Evolutionary conservation across 2,329 filamentous ascomycete species (phyloP).

Genomic region (Tolypocladium ophioglossoides): DNA sequence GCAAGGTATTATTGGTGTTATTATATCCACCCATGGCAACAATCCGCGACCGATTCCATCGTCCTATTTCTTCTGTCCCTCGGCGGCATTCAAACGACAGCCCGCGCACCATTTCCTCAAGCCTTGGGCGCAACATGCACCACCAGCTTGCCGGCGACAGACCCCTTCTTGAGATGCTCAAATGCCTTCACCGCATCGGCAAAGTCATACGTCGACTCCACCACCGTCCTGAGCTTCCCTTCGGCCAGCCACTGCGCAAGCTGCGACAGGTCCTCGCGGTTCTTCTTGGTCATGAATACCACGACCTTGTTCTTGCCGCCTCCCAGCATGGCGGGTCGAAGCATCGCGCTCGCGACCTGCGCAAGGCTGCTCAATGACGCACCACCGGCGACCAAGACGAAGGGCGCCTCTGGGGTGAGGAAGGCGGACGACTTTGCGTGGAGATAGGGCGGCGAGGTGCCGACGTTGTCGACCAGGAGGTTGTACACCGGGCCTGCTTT

Average conservation of each 20-base stretch:
- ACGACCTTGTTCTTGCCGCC: slow-evolving; percentile 31
- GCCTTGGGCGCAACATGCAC: slow-evolving; percentile 12
- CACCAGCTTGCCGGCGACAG: slow-evolving; percentile 52
- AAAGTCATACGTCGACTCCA: slow-evolving; percentile 46
- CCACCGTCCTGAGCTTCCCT: slow-evolving; percentile 43
- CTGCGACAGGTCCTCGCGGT: slow-evolving; percentile 33
- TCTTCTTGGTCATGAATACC: slow-evolving; percentile 27
- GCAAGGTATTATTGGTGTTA: too few relatives aligned
- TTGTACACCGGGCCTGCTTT: slow-evolving; percentile 34
- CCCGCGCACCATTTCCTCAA: background rate
- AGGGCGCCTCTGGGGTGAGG: slow-evolving; percentile 35
- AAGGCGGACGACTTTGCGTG: slow-evolving; percentile 42
- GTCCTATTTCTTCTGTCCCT: background rate
- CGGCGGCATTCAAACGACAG: background rate
- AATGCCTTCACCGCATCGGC: slow-evolving; percentile 46
- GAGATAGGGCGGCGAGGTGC: slow-evolving; percentile 34
- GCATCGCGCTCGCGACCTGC: slow-evolving; percentile 13
- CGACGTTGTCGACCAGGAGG: slow-evolving; percentile 50
- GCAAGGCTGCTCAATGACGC: slow-evolving; percentile 14
- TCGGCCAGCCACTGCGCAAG: slow-evolving; percentile 45
- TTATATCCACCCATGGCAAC: background rate
- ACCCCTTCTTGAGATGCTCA: slow-evolving; percentile 45
- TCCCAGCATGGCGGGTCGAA: slow-evolving; percentile 24
- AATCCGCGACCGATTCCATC: background rate
- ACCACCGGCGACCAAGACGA: slow-evolving; percentile 37